Evolutionary conservation across 2,329 filamentous ascomycete genomes (phyloP), one percentile per base, ranked within the genome.

Genomic region (Lojkania enalia): DNA sequence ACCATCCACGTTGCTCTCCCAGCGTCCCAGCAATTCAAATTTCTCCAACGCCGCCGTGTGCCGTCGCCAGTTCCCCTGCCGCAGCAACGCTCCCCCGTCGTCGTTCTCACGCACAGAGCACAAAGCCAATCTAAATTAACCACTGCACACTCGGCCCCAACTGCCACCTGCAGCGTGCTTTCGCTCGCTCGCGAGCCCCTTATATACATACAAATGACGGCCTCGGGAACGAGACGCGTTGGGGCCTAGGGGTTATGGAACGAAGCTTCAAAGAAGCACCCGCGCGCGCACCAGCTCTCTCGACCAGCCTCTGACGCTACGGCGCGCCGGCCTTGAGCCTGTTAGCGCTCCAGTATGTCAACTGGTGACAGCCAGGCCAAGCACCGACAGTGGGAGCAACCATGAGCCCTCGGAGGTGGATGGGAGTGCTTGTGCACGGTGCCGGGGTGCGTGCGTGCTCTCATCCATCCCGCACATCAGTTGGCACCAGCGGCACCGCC

Each of bases 391-490:
- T 54, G 58, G 44, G 44, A 52, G 54, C n/a, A n/a, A 45, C 55
- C 46, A 45, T 54, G 48, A 29, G 52, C 54, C 56, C 53, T 46
- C 41, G 51, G 29, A 35, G 47, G 52, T 52, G 30, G 49, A 46
- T 33, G 12, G 20, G 20, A 15, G 33, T 12, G 42, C 19, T 3
- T 23, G 37, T 20, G 35, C 32, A 46, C 44, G 19, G 37, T 25
- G 36, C 43, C 49, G 46, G 51, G 41, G 44, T 48, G 47, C 43
- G 50, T 43, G 45, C 48, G 37, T 39, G 16, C 32, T 30, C 44
- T 60, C 64, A 66, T 63, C 63, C 63, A 64, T 67, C 62, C 64
- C 64, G 65, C 66, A 67, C 64, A 69, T 69, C 66, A 66, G 56
- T 63, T 64, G 61, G 64, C 58, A 58, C 58, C 54, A 63, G 61